These are phyloP conservation scores for Inga laurina DNA, from an alignment of 306 rosid species.

Conservation along the genomic window DNA sequence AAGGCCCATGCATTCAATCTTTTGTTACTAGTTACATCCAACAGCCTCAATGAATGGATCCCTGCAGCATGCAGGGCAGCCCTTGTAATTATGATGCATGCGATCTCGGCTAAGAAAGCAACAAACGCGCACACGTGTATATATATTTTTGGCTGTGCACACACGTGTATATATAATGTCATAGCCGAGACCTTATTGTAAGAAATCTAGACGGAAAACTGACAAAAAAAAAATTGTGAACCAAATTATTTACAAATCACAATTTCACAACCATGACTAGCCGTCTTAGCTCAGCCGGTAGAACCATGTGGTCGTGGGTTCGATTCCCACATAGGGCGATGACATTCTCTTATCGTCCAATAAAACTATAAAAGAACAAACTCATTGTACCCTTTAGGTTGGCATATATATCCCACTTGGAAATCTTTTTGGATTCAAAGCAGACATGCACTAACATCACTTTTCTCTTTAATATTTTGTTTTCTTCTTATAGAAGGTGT, in stretches of 20 bases:
- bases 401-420: background rate
- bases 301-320: conserved; percentile 6
- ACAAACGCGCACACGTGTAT: no score
- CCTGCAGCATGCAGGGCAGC: no score
- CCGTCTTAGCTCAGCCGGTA: background rate
- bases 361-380: background rate
- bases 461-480: background rate
- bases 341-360: background rate
- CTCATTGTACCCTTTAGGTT: background rate
- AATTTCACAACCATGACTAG: background rate
- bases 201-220: no score
- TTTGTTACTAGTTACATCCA: no score
- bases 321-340: conserved; percentile 7
- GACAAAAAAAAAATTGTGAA: no score
- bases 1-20: background rate
- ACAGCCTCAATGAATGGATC: no score
- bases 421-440: background rate
- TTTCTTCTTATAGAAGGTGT: background rate
- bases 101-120: no score
- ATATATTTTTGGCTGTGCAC: no score
- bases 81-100: no score
- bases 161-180: no score
- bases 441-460: background rate
- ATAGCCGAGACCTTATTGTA: no score
- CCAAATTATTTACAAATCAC: no score